Base-by-base conservation (phyloP, 2,329 filamentous ascomycete genomes). In the Talaromyces sp. region DNA sequence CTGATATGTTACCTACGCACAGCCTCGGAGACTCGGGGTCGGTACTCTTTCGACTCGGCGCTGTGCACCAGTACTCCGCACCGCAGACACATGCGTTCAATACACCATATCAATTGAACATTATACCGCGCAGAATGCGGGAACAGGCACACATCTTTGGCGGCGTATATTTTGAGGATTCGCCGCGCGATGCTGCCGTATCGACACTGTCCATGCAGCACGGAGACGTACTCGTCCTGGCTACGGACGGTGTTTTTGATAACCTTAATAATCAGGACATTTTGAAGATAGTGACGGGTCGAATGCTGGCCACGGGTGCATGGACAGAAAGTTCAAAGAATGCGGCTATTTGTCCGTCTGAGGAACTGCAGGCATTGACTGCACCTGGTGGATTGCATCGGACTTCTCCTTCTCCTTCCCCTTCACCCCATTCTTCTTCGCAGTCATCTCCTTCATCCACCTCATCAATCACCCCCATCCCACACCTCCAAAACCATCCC, bases 81-180 rank as follows among this genome's bases (percentile, higher is more conserved):
- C 90, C 92, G 27, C 95, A 99, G 78, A 97, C 93, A 0, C 95
- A 99, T 77, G 93, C 90, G 50, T 99, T 99, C 84, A 99, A 99
- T 78, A 98, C 95, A 0, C 95, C 95, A 0, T 99, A 91, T 74
- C 95, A 99, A 77, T 85, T 99, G 47, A 94, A 92, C 62, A 88
- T 97, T 62, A 89, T 97, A 8, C 94, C 95, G 0, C 86, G 90
- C 3, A 87, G 86, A 70, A 89, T 97, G 78, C 85, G 92, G 64
- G 86, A 88, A 24, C 91, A 95, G 72, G 90, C 93, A 71, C 87
- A 88, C 13, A 87, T 92, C 33, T 98, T 97, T 76, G 94, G 94
- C 22, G 92, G 92, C 52, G 83, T 86, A 1, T 90, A 90, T 67
- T 85, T 97, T 31, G 89, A 90, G 74, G 95, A 99, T 78, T 84